Conservation (phyloP, 208 protist species). For the Chromosphaera perkinsii region DNA sequence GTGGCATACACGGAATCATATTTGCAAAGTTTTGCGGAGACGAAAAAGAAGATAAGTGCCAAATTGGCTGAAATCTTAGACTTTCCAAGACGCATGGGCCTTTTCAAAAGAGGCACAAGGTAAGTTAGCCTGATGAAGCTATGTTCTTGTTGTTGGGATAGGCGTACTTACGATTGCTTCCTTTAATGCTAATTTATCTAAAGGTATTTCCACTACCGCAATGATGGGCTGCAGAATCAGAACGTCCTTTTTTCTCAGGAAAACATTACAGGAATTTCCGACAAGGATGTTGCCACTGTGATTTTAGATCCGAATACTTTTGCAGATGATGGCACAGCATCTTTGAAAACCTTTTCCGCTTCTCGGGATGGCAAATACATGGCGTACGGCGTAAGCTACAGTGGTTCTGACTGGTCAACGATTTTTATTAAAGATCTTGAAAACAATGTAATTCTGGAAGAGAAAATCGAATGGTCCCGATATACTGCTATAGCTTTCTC, state of each 20-base stretch:
- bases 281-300: neutral
- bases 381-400: constrained; percentile 73
- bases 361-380: constrained; percentile 54
- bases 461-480: constrained; percentile 72
- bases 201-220: constrained; percentile 75
- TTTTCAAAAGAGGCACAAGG: too few species aligned
- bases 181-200: too few species aligned
- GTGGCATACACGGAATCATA: too few species aligned
- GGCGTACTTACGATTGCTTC: too few species aligned
- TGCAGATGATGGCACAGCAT: constrained; percentile 4
- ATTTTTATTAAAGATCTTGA: constrained; percentile 65
- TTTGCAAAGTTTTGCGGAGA: constrained; percentile 76
- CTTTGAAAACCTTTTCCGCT: neutral
- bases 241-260: constrained; percentile 13
- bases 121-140: too few species aligned
- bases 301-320: constrained; percentile 30
- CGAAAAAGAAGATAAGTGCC: constrained; percentile 61
- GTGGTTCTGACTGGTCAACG: constrained; percentile 79
- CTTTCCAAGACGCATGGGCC: too few species aligned
- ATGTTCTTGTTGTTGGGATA: too few species aligned
- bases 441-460: constrained; percentile 62
- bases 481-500: constrained; percentile 75
- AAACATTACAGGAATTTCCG: too few species aligned
- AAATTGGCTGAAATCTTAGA: constrained; percentile 48
- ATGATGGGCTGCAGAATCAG: constrained; percentile 78